These are phyloP conservation scores for Populus euphratica DNA, from an alignment of 345 rosid species.

Conservation along the genomic window DNA sequence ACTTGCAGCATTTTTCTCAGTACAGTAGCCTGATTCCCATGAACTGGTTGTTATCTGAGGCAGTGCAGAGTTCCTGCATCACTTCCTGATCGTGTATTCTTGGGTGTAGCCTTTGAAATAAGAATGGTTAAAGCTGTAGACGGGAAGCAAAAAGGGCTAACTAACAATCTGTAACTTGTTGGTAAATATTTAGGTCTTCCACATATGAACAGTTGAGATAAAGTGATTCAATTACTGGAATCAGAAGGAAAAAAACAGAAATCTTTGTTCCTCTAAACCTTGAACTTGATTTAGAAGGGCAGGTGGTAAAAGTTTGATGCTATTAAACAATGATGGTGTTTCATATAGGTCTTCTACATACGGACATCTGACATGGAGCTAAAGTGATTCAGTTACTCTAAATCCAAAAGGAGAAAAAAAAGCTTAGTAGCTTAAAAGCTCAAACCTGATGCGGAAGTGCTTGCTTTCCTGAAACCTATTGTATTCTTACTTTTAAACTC, in stretches of 20 bases:
- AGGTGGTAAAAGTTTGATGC: not conserved
- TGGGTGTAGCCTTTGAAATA: not conserved
- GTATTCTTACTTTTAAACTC: not conserved
- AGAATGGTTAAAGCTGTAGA: not conserved
- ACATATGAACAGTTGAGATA: not conserved
- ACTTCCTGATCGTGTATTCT: not conserved
- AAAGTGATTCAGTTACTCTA: not conserved
- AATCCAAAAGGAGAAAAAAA: not conserved
- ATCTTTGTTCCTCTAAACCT: not conserved
- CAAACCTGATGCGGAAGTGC: not conserved
- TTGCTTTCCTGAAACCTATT: not conserved
- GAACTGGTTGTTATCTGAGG: not conserved
- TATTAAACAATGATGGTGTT: not conserved
- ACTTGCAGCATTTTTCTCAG: not conserved
- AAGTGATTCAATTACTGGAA: not conserved
- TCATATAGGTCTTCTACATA: not conserved
- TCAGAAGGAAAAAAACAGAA: not conserved
- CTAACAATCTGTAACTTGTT: not conserved
- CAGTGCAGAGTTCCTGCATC: not conserved
- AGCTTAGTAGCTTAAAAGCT: not conserved
- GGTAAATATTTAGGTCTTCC: not conserved
- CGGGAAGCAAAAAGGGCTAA: not conserved
- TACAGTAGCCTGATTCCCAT: not conserved
- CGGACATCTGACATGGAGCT: not conserved
- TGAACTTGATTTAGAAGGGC: not conserved